These are phyloP conservation scores for Jaenimonas drosophilae DNA, from an alignment of 208 protist species.

Conservation along the genomic window DNA sequence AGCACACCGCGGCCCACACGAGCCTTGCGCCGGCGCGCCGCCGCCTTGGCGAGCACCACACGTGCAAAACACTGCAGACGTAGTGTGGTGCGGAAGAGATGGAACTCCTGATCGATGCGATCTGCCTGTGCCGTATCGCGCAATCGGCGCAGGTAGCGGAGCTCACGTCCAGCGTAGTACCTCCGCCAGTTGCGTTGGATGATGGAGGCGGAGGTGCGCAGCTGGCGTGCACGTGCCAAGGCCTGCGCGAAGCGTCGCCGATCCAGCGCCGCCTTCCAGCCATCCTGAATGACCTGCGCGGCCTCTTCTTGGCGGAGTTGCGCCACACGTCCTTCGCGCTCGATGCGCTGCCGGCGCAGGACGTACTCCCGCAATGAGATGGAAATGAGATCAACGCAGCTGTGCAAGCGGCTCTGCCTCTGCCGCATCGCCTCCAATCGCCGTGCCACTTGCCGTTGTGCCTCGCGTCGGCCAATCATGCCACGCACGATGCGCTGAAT, in stretches of 20 bases:
- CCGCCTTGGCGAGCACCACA: slow-evolving; percentile 24
- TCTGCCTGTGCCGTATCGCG: slow-evolving; percentile 22
- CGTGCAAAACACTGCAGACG: slow-evolving; percentile 43
- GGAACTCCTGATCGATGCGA: slow-evolving; percentile 23
- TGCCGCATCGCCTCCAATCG: slow-evolving; percentile 1
- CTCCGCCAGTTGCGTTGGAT: slow-evolving; percentile 38
- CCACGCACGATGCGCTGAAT: slow-evolving; percentile 38
- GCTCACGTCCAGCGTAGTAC: slow-evolving; percentile 30
- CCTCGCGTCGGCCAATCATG: slow-evolving; percentile 6
- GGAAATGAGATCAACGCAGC: slow-evolving; percentile 21
- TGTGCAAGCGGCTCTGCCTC: slow-evolving; percentile 10
- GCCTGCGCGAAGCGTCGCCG: slow-evolving; percentile 24
- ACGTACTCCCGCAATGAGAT: slow-evolving; percentile 42
- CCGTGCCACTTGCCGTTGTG: not conserved
- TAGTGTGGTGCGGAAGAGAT: slow-evolving; percentile 14
- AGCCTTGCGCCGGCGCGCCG: slow-evolving; percentile 20
- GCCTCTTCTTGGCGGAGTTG: slow-evolving; percentile 13
- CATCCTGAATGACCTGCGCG: slow-evolving; percentile 22
- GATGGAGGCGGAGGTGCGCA: slow-evolving; percentile 19
- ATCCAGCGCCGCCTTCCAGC: slow-evolving; percentile 21
- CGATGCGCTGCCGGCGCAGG: slow-evolving; percentile 14
- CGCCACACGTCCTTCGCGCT: slow-evolving; percentile 10
- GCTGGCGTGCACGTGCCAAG: slow-evolving; percentile 16
- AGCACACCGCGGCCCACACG: slow-evolving; percentile 34
- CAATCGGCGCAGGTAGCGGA: slow-evolving; percentile 39